Evolutionary conservation across 441 rosid genomes (phyloP), one percentile per base, ranked within the genome.

Genomic region (Populus trichocarpa): DNA sequence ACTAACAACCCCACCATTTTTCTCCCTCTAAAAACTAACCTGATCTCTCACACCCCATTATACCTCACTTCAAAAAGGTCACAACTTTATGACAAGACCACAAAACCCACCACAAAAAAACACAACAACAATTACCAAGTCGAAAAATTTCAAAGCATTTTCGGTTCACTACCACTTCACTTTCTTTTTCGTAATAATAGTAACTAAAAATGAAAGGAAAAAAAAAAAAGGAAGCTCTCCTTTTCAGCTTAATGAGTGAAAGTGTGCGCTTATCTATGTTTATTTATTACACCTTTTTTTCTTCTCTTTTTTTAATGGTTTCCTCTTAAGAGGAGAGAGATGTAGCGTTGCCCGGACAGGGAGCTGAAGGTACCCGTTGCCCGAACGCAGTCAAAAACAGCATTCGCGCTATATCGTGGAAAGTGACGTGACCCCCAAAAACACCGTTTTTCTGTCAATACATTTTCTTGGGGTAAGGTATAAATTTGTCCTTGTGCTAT

Each of bases 331-430:
- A 61, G 75, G 63, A 38, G 77, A 22, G 79, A 70, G 77, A 23
- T 57, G 57, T 67, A 14, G 50, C 36, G 75, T 69, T 83, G 86
- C 76, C 89, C 85, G 80, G 42, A 83, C 79, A 83, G 89, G 30
- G 75, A 38, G 38, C 26, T 25, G 68, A 5, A 14, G 82, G 78
- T 87, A 86, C 35, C 93, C 89, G 89, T 75, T 90, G 84, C 90
- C 94, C 92, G 23, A 32, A 32, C 81, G 86, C 87, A 83, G 89
- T 87, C 87, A 88, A 85, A 40, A 71, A 78, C 25, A 78, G 77
- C 75, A 75, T 84, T 82, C 86, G 75, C 84, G 81, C 84, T 82
- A 76, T 70, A 81, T 57, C 57, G 83, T 82, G 74, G 92, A 88
- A 79, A 84, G 86, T 69, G 91, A 89, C 88, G 81, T 83, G 86